Conservation (phyloP, 2,329 filamentous ascomycete genomes). For the Elsinoe fawcettii region DNA sequence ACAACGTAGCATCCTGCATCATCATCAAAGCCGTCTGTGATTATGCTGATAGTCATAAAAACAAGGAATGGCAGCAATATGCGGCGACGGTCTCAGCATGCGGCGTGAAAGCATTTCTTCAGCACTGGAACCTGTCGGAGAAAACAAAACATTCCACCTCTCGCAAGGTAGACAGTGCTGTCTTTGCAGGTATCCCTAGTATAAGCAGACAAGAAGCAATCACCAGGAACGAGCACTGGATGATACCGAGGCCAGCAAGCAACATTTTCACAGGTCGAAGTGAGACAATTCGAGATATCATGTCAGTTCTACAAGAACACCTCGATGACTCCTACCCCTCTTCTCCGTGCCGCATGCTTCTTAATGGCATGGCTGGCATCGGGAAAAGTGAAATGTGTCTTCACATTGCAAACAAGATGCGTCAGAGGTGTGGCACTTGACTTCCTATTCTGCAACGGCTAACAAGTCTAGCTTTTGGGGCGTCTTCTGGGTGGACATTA, state of each 20-base stretch:
- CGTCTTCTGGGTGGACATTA: neutral
- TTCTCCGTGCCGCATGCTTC: neutral
- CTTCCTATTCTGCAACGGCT: too few species aligned
- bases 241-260: neutral
- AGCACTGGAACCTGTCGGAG: neutral
- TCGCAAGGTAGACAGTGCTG: neutral
- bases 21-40: slow-evolving; percentile 19
- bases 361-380: neutral
- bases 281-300: neutral
- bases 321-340: neutral
- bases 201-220: neutral
- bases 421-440: neutral
- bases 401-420: neutral
- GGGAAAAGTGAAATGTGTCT: slow-evolving; percentile 11
- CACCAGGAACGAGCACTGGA: neutral
- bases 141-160: neutral
- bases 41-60: slow-evolving; percentile 20
- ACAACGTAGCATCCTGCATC: slow-evolving; percentile 16
- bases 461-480: neutral
- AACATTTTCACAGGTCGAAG: neutral
- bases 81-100: slow-evolving; percentile 17
- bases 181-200: neutral
- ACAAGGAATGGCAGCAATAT: slow-evolving; percentile 18
- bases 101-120: slow-evolving; percentile 16
- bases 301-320: neutral